Conservation (phyloP, 2,329 filamentous ascomycete genomes). For the Botryosphaeria agaves region DNA sequence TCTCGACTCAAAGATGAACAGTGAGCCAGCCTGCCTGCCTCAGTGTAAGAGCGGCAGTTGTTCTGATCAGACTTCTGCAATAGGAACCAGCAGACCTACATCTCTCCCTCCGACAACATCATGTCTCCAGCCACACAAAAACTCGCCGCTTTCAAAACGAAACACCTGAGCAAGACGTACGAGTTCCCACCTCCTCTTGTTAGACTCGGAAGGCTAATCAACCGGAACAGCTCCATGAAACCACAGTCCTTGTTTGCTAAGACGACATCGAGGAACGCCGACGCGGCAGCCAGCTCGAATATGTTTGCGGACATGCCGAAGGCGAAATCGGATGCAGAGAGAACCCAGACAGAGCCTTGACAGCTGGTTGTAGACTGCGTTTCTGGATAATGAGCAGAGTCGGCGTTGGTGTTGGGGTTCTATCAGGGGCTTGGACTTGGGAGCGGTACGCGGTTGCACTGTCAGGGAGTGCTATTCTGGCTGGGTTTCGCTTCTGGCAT, state of each 20-base stretch:
- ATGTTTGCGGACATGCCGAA: background rate
- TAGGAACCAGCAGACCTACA: conserved; percentile 39
- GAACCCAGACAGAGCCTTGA: too few relatives aligned
- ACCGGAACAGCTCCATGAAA: conserved; percentile 1
- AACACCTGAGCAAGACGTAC: conserved; percentile 60
- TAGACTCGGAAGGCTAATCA: background rate
- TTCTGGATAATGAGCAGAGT: too few relatives aligned
- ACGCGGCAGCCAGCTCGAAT: background rate
- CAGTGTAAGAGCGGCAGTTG: background rate
- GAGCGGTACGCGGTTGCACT: too few relatives aligned
- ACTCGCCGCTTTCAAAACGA: conserved; percentile 63
- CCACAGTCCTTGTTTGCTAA: conserved; percentile 5
- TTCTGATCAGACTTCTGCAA: background rate
- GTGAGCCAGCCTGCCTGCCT: background rate
- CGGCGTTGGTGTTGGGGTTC: too few relatives aligned
- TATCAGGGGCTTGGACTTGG: too few relatives aligned
- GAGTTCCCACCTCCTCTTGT: background rate
- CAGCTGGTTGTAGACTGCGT: too few relatives aligned
- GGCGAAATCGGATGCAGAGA: too few relatives aligned
- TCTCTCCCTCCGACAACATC: conserved; percentile 77
- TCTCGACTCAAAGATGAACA: conserved; percentile 8
- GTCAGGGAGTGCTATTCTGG: too few relatives aligned
- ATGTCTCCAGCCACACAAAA: conserved; percentile 77
- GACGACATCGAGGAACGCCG: conserved; percentile 1
- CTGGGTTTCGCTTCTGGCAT: too few relatives aligned